Conservation (phyloP, 2,329 filamentous ascomycete genomes). For the Clarireedia sp. region DNA sequence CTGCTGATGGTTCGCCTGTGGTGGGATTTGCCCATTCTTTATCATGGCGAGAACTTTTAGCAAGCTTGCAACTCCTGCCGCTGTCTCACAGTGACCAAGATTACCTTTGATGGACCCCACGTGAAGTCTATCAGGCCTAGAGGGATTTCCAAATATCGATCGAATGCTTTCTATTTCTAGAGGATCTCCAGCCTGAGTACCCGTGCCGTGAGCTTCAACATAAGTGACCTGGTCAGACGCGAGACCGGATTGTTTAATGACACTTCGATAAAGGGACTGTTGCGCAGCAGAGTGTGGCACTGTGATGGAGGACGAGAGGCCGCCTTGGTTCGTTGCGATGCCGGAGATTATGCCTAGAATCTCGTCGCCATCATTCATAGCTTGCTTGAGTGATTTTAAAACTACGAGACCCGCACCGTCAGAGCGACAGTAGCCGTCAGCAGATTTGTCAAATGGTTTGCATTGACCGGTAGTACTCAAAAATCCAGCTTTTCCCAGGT, state of each 20-base stretch:
- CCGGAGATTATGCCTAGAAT: slow-evolving; percentile 45
- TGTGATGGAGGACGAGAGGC: slow-evolving; percentile 40
- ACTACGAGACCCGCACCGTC: slow-evolving; percentile 53
- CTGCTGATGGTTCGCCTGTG: slow-evolving; percentile 23
- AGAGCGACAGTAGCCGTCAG: slow-evolving; percentile 19
- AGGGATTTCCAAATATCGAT: slow-evolving; percentile 4
- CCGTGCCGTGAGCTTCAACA: slow-evolving; percentile 19
- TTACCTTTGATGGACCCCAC: slow-evolving; percentile 32
- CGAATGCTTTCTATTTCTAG: slow-evolving; percentile 13
- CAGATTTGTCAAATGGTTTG: slow-evolving; percentile 33
- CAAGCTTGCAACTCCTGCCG: slow-evolving; percentile 35
- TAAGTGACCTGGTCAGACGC: slow-evolving; percentile 31
- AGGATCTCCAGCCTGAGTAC: slow-evolving; percentile 17
- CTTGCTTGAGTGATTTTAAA: slow-evolving; percentile 50
- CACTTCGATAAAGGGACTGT: slow-evolving; percentile 34
- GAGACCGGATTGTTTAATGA: slow-evolving; percentile 36
- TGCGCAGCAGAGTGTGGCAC: slow-evolving; percentile 42
- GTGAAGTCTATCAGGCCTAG: background rate
- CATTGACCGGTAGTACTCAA: slow-evolving; percentile 17
- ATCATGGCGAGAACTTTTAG: slow-evolving; percentile 37
- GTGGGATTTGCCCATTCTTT: slow-evolving; percentile 19
- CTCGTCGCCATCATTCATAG: slow-evolving; percentile 48
- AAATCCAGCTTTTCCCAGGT: slow-evolving; percentile 38
- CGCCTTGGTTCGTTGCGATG: slow-evolving; percentile 40
- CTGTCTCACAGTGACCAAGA: slow-evolving; percentile 38